A percentile compares a stretch with the other conserved stretches of the same genome.
phyloP scores from a whole-genome alignment of 768 basidiomycete species.

The Leccinum aurantiacum region DNA sequence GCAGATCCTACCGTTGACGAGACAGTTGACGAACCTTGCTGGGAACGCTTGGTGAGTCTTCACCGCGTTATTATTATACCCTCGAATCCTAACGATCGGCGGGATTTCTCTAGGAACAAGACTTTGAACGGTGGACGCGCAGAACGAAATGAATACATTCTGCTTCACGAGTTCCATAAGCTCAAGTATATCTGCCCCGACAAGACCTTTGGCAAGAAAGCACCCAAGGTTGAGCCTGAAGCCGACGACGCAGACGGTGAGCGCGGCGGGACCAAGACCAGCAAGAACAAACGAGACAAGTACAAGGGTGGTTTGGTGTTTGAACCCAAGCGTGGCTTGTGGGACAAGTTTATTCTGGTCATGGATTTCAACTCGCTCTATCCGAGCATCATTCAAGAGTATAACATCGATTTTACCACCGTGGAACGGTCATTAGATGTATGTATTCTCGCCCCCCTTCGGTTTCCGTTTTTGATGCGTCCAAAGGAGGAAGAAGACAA shows the following conservation, averaged over 20 bases:
- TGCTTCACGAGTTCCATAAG: conserved; percentile 95
- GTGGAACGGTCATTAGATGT: conserved; percentile 72
- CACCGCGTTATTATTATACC: neutral
- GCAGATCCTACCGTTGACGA: conserved; percentile 89
- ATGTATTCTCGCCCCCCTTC: conserved; percentile 16
- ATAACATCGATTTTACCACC: conserved; percentile 99
- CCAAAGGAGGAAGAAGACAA: conserved; percentile 68
- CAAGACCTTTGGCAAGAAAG: conserved; percentile 83
- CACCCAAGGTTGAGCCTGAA: conserved; percentile 47
- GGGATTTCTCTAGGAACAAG: conserved; percentile 70
- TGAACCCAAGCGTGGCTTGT: conserved; percentile 91
- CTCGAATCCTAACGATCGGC: neutral
- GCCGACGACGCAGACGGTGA: conserved; percentile 58
- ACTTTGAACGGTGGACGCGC: conserved; percentile 97
- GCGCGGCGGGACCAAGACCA: conserved; percentile 42
- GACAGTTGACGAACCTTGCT: conserved; percentile 91
- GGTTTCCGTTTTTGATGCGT: neutral
- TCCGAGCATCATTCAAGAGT: conserved; percentile 99
- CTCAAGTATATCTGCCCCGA: conserved; percentile 97
- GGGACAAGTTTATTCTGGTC: conserved; percentile 96
- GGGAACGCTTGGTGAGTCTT: conserved; percentile 88
- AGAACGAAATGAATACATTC: conserved; percentile 98
- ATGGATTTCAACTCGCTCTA: conserved; percentile 99
- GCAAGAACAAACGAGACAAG: conserved; percentile 83
- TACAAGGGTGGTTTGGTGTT: conserved; percentile 99